Evolutionary conservation across 2,329 filamentous ascomycete species (phyloP), one percentile per base, ranked within the genome.

Genomic region (Didymosphaeria variabile): DNA sequence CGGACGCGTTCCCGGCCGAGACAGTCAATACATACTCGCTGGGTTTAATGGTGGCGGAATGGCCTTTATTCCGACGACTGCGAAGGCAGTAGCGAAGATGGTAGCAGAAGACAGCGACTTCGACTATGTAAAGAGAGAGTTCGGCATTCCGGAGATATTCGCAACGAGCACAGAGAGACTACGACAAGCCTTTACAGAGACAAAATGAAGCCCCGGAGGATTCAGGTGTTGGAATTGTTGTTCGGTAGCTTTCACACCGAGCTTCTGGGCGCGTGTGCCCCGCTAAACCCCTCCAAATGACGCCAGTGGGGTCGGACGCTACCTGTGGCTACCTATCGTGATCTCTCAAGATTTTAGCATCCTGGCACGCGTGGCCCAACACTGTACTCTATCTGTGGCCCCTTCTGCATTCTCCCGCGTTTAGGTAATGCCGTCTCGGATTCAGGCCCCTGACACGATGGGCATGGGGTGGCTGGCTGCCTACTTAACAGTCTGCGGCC

Each of bases 21-120:
- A 72, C 2, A 77, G 75, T 6, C 78, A 82, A 62, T 82, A 78
- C 50, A 73, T 86, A n/a, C 69, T 82, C 23, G 82, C 80, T 0
- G 84, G 84, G 0, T 86, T 85, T 61, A 81, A 79, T 32, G 84
- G 84, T 0, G 83, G 85, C 58, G 84, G 84, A 0, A 86, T 86
- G 83, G 79, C 82, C 0, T 67, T 81, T 26, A 79, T 84, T 19
- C 80, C 80, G 21, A 71, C 82, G 0, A 69, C 76, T 5, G 77
- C 77, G 7, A 79, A 80, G 61, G 81, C 76, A 0, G 46, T 84
- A 9, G 79, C 76, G 1, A 61, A 70, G 26, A 83, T 85, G 81
- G 62, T 83, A 0, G 32, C 69, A 5, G 62, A 74, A 1, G 72
- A 65, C 2, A 40, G 49, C 0, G 50, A 61, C 0, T 82, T 80